Conservation (phyloP, 345 rosid species). For the Eucalyptus regnans region DNA sequence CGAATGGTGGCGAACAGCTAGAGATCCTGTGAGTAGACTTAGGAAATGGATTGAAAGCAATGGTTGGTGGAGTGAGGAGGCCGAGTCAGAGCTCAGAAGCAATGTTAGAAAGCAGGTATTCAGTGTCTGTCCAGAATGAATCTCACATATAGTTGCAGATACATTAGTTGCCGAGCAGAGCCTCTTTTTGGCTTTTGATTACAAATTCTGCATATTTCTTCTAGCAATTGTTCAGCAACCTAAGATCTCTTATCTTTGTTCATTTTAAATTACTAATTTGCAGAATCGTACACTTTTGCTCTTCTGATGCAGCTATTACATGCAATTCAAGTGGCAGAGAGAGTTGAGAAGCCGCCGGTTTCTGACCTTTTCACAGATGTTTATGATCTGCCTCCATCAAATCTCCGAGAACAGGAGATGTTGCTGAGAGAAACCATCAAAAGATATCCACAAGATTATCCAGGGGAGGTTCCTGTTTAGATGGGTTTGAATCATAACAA, state of each 20-base stretch:
- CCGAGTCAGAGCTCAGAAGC: slow-evolving; percentile 52
- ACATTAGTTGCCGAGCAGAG: not conserved
- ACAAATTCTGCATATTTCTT: not conserved
- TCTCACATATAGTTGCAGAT: not conserved
- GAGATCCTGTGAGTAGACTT: slow-evolving; percentile 59
- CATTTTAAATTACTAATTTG: not conserved
- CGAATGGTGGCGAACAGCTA: slow-evolving; percentile 47
- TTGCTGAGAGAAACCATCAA: slow-evolving; percentile 36
- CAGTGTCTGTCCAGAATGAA: not conserved
- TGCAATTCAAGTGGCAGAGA: slow-evolving; percentile 72
- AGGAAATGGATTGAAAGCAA: slow-evolving; percentile 59
- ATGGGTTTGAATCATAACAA: not conserved
- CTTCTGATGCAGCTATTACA: slow-evolving; percentile 41
- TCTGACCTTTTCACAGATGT: slow-evolving; percentile 62
- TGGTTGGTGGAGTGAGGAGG: slow-evolving; percentile 72
- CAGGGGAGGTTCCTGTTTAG: slow-evolving; percentile 51
- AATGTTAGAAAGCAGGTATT: slow-evolving; percentile 52
- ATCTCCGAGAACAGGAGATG: slow-evolving; percentile 62
- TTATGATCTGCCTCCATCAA: slow-evolving; percentile 52
- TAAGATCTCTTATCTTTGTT: not conserved
- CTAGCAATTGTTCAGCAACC: not conserved
- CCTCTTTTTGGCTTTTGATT: not conserved
- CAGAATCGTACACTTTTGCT: not conserved
- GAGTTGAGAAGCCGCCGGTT: slow-evolving; percentile 57
- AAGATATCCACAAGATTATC: slow-evolving; percentile 62